A percentile compares a stretch with the other conserved stretches of the same genome.
These are phyloP conservation scores for Parastagonospora nodorum DNA, from an alignment of 2,329 filamentous ascomycete genomes.

Conservation along the genomic window DNA sequence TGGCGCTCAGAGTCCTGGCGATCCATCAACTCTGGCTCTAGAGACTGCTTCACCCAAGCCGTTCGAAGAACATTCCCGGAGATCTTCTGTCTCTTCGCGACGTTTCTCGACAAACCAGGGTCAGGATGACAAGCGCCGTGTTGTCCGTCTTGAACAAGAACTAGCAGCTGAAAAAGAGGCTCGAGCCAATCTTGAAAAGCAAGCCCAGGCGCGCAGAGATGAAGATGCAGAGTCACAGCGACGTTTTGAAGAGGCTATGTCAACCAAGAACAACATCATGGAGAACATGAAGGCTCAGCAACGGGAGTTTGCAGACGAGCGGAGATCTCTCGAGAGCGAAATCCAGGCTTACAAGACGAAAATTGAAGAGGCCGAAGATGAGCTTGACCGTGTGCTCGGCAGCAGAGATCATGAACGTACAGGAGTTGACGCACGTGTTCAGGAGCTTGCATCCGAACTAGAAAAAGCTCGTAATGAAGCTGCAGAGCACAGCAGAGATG, in stretches of 20 bases:
- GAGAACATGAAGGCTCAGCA: conserved; percentile 93
- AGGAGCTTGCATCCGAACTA: conserved; percentile 72
- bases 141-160: conserved; percentile 76
- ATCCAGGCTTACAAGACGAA: conserved; percentile 75
- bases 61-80: conserved; percentile 57
- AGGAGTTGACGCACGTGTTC: conserved; percentile 70
- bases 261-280: conserved; percentile 91
- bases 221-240: conserved; percentile 67
- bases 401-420: conserved; percentile 82
- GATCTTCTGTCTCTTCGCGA: conserved; percentile 65
- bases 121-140: conserved; percentile 65
- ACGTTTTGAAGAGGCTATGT: conserved; percentile 82
- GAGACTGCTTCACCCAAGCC: conserved; percentile 41
- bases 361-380: conserved; percentile 88
- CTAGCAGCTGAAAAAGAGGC: conserved; percentile 74
- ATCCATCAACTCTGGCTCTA: conserved; percentile 45
- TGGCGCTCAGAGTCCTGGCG: conserved; percentile 38
- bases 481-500: conserved; percentile 56
- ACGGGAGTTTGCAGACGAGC: conserved; percentile 83
- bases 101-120: conserved; percentile 65
- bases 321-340: conserved; percentile 81
- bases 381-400: conserved; percentile 82
- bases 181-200: conserved; percentile 69
- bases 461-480: conserved; percentile 61
- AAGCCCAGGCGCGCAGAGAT: conserved; percentile 62